phyloP scores from a whole-genome alignment of 495 filamentous ascomycete species.

The Thozetella sp. region DNA sequence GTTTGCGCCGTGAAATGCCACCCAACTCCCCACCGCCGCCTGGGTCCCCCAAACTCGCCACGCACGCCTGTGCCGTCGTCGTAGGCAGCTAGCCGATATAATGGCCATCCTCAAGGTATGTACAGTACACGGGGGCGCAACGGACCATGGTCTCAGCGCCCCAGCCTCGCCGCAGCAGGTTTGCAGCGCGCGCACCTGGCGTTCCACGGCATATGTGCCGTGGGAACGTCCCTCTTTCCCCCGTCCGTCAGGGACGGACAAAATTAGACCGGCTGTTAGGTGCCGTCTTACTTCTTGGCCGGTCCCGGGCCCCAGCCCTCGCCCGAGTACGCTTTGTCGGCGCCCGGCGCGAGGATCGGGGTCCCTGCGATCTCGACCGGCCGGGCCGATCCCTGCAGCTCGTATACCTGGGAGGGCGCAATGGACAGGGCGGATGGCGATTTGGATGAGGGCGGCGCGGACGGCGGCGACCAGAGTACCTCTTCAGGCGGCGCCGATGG shows the following conservation, averaged over 20 bases:
- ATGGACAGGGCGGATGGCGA: not conserved
- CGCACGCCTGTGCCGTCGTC: not conserved
- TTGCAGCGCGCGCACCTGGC: not conserved
- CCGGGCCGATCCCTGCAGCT: constrained; percentile 7
- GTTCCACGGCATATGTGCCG: not conserved
- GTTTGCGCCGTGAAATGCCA: not conserved
- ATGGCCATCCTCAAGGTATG: no score
- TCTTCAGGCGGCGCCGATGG: not conserved
- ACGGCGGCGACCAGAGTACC: not conserved
- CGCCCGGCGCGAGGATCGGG: not conserved
- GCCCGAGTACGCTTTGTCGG: not conserved
- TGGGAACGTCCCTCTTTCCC: no score
- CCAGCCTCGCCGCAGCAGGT: not conserved
- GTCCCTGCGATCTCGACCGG: constrained; percentile 11
- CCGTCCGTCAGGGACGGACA: no score
- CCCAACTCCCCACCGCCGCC: not conserved
- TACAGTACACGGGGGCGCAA: not conserved
- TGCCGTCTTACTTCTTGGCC: not conserved
- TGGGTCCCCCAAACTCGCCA: not conserved
- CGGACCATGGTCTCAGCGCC: not conserved
- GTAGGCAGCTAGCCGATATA: not conserved
- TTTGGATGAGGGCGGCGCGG: not conserved
- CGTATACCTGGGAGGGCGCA: constrained; percentile 4
- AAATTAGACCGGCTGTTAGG: no score
- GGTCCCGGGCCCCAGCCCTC: not conserved